Percentiles rank a stretch among this genome's conserved stretches.
Conservation (phyloP, 2,329 filamentous ascomycete species). For the Monosporascus sp. region DNA sequence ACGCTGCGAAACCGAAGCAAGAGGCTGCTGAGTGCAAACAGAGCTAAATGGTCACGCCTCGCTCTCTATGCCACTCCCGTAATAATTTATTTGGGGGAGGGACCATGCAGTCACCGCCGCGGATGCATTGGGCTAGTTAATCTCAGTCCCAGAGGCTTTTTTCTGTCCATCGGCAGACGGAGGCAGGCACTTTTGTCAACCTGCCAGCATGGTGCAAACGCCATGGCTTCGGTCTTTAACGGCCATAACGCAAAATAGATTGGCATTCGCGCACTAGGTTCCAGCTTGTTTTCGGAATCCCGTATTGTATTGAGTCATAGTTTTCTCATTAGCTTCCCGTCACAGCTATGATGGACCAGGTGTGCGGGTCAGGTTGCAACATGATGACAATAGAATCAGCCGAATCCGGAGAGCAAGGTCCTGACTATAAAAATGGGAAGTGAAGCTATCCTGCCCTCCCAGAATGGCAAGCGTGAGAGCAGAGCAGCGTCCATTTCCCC, state of each 20-base stretch:
- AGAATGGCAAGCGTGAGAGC: conserved; percentile 15
- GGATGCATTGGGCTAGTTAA: not conserved
- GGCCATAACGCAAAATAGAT: conserved; percentile 26
- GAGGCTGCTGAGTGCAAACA: conserved; percentile 95
- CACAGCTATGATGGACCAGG: conserved; percentile 12
- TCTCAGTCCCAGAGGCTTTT: not conserved
- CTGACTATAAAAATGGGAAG: conserved; percentile 13
- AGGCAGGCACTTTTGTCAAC: conserved; percentile 14
- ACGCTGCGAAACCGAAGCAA: conserved; percentile 85
- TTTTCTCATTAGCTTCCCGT: conserved; percentile 25
- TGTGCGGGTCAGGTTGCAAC: conserved; percentile 15
- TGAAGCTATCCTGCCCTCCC: conserved; percentile 14
- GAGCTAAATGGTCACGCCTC: conserved; percentile 53
- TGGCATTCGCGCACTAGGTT: conserved; percentile 25
- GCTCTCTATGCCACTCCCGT: conserved; percentile 2
- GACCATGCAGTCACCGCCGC: not conserved
- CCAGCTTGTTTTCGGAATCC: conserved; percentile 27
- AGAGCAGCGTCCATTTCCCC: conserved; percentile 6
- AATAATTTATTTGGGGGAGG: not conserved
- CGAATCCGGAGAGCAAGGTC: conserved; percentile 14
- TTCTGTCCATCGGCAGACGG: conserved; percentile 5
- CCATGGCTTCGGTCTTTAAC: conserved; percentile 19
- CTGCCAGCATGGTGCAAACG: conserved; percentile 23
- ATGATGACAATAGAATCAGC: conserved; percentile 17
- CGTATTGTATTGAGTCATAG: conserved; percentile 29